These are phyloP conservation scores for Coemansia aciculifera DNA, from an alignment of 192 early-diverging fungal species.

Conservation along the genomic window DNA sequence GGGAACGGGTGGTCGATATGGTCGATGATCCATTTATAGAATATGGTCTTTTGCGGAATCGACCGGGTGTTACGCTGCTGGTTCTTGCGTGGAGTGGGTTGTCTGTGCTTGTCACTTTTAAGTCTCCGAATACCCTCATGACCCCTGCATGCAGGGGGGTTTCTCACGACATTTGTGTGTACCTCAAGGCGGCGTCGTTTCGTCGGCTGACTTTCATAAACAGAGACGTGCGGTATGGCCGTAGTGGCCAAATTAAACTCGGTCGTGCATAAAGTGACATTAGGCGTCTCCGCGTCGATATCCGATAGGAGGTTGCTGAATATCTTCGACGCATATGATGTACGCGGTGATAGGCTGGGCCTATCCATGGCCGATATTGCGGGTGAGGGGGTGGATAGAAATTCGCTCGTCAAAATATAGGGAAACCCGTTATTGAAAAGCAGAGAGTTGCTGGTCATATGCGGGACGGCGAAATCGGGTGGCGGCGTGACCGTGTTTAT, in stretches of 20 bases:
- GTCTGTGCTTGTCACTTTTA: neutral
- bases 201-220: neutral
- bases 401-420: neutral
- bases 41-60: neutral
- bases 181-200: neutral
- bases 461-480: neutral
- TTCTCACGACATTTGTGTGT: neutral
- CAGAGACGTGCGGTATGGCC: neutral
- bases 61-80: slow-evolving; percentile 16
- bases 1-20: slow-evolving; percentile 41
- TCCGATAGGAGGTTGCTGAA: neutral
- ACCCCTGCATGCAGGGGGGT: neutral
- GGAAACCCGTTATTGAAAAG: neutral
- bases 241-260: neutral
- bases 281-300: neutral
- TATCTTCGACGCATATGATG: neutral
- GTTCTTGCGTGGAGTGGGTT: slow-evolving; percentile 3
- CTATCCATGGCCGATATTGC: neutral
- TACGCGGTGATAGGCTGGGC: neutral
- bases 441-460: neutral
- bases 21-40: slow-evolving; percentile 29
- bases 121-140: neutral
- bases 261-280: no score
- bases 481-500: neutral
- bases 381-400: neutral